Evolutionary conservation across 1,284 basidiomycete genomes (phyloP).

Genomic region (Leccinum pallidistipes): DNA sequence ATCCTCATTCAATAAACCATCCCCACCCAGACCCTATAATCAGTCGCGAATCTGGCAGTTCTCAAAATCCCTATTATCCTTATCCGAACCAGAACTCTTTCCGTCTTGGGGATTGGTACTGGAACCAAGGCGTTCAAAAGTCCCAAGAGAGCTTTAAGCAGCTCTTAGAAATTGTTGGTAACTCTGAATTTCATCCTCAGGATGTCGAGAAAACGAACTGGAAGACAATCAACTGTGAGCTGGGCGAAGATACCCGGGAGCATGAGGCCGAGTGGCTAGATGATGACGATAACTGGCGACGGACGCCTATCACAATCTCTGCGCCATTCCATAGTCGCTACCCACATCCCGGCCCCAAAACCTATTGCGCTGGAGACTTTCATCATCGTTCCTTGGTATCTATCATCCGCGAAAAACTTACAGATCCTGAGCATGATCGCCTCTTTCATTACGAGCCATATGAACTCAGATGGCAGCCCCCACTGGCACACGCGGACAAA

Average conservation of each 20-base stretch:
- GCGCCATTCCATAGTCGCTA: background rate
- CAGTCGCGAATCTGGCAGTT: background rate
- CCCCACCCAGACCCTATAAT: background rate
- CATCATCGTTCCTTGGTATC: background rate
- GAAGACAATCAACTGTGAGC: background rate
- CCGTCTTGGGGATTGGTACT: background rate
- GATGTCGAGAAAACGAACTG: background rate
- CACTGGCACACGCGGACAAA: background rate
- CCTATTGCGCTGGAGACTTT: background rate
- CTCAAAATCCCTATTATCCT: background rate
- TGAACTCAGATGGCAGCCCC: background rate
- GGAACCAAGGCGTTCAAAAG: background rate
- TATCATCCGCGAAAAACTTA: background rate
- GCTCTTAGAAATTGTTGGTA: background rate
- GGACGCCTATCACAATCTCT: background rate
- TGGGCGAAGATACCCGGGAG: background rate
- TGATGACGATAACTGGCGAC: background rate
- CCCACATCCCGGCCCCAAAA: background rate
- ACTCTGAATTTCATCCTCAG: background rate
- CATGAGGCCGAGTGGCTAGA: background rate
- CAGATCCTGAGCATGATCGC: background rate
- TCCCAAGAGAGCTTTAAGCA: background rate
- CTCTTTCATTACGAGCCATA: background rate
- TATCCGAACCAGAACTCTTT: background rate
- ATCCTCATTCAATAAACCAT: background rate